phyloP scores from a whole-genome alignment of 139 green algal species.

The Micractinium sp. region DNA sequence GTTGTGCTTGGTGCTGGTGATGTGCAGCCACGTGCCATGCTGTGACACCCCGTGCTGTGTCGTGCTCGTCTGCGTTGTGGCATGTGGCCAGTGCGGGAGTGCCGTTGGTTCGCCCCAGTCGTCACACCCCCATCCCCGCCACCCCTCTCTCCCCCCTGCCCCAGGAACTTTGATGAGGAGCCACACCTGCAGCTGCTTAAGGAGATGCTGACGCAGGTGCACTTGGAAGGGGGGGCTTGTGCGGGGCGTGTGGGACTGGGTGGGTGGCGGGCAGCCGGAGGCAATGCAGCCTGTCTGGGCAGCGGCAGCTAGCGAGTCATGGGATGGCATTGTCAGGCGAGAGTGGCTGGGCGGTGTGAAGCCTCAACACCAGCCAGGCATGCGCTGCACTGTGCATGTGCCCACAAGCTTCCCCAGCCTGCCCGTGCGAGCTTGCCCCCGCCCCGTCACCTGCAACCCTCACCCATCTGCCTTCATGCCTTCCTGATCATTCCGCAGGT shows the following conservation, averaged over 20 bases:
- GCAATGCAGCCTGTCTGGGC: neutral
- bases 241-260: neutral
- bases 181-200: constrained; percentile 93
- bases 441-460: too few relatives aligned
- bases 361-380: too few relatives aligned
- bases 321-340: neutral
- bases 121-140: too few relatives aligned
- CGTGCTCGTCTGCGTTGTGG: neutral
- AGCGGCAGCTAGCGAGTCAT: neutral
- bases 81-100: neutral
- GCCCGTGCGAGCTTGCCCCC: too few relatives aligned
- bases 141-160: neutral
- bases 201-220: constrained; percentile 87
- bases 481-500: constrained; percentile 34
- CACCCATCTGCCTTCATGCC: neutral
- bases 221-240: neutral
- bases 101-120: too few relatives aligned
- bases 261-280: neutral
- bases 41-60: neutral
- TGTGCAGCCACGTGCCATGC: neutral
- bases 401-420: too few relatives aligned
- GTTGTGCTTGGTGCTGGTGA: too few relatives aligned
- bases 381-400: too few relatives aligned
- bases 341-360: too few relatives aligned
- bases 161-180: constrained; percentile 83